Evolutionary conservation across 352 stramenopile species (phyloP), one percentile per base, ranked within the genome.

Genomic region (Phytophthora multivora): DNA sequence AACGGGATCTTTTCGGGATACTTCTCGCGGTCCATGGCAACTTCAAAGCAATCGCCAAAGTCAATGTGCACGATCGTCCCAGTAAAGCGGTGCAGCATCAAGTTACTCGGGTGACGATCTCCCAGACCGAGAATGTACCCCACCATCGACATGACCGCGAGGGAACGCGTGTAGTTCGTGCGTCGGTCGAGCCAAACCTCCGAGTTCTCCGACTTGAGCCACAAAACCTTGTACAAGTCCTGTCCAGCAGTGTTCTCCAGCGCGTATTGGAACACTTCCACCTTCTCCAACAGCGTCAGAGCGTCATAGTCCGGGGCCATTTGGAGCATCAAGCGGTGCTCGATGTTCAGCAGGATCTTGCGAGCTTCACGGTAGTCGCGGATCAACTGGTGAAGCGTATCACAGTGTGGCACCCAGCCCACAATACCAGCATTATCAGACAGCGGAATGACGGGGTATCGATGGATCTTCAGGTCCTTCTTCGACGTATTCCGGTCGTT

Each of bases 1-100:
- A 99, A 99, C 5, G 98, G 98, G 25, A 99, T 97, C 57, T 97
- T 99, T 76, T 99, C 98, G 0, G 98, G 98, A 59, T 98, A 99
- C 63, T 99, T 99, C 30, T 99, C 96, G 30, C 97, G 87, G 43
- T 99, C 90, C 96, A 99, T 99, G 5, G 97, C 97, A 41, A 99
- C 97, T 75, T 99, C 98, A 65, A 99, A 99, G 43, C 80, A 93
- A 72, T 98, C 95, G 23, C 96, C 95, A 66, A 98, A 98, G 59
- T 98, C 96, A 47, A 98, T 98, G 73, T 99, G 98, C 18, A 99
- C 79, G 36, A 99, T 96, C 40, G 74, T 97, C 21, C 97, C 97
- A n/a, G 94, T 99, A 46, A 98, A 89, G 35, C 97, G 86, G 77
- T 99, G 96, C 2, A 99, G 73, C 97, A 99, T 99, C 13, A 99